A percentile compares a stretch with the other conserved stretches of the same genome.
These are phyloP conservation scores for Cynanchum wilfordii DNA, from an alignment of 257 asterid genomes.

Conservation along the genomic window DNA sequence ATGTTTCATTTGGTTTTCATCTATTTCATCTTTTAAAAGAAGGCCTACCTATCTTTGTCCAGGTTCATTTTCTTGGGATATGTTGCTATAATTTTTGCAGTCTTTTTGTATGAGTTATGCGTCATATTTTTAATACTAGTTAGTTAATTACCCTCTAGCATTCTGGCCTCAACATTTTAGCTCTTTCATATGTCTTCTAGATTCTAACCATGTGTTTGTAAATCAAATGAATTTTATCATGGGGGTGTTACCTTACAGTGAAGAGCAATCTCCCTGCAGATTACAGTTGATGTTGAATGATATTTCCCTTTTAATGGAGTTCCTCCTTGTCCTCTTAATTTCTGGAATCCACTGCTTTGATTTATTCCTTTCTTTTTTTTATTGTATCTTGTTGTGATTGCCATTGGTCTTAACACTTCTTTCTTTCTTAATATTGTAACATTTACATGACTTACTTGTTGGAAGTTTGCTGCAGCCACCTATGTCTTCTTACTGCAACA, in stretches of 20 bases:
- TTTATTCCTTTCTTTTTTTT: no score
- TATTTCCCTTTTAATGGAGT: no score
- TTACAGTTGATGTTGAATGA: no score
- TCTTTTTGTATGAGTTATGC: background rate
- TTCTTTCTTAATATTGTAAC: no score
- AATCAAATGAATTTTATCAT: constrained; percentile 17
- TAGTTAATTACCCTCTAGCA: background rate
- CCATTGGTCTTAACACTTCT: no score
- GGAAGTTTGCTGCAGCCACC: no score
- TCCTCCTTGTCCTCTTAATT: no score
- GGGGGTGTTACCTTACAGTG: constrained; percentile 41
- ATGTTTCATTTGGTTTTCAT: background rate
- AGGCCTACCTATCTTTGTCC: background rate
- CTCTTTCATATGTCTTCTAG: background rate
- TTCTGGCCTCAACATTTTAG: background rate
- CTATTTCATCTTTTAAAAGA: background rate
- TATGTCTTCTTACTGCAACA: no score
- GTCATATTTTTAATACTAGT: background rate
- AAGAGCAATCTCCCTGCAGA: no score
- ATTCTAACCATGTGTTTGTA: background rate
- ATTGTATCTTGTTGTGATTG: no score
- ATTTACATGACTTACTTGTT: no score
- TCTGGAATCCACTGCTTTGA: no score
- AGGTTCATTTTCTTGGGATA: background rate
- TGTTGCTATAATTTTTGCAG: background rate